Base-by-base conservation (phyloP, 495 filamentous ascomycete species). In the Collariella sp. region DNA sequence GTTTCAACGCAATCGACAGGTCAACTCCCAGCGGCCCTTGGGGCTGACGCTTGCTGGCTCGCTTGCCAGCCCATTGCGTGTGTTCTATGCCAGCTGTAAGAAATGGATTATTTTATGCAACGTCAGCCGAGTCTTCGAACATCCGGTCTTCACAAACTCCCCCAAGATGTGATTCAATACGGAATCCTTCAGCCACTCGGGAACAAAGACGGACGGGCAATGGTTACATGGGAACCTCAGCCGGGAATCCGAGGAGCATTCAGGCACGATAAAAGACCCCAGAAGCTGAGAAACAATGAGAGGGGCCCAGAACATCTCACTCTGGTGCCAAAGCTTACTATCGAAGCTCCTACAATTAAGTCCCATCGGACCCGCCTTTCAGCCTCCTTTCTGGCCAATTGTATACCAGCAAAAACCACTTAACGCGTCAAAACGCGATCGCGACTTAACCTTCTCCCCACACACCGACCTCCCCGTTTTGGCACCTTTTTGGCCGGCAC, bases 391-490 rank as follows among this genome's bases (percentile, higher is more conserved):
- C n/a, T n/a, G n/a, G n/a, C n/a, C 60, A 62, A 56, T 59, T 55
- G 12, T 20, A 15, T 24, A 2, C 10, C 3, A 22, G 23, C 26
- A 48, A 55, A 58, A 45, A 34, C 51, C 26, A 63, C 41, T 63
- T 56, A 59, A 64, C 62, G 62, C 59, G 62, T 57, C 43, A 62
- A 52, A 55, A 59, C 62, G 53, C 59, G 59, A 40, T 52, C 56
- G 56, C 59, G 59, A 48, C 38, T 59, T 36, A 35, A 49, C 26
- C 38, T n/a, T n/a, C 11, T 11, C n/a, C 5, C 22, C 16, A 48
- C 29, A 20, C 43, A 39, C 53, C n/a, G 38, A 31, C 26, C 15
- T n/a, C 16, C 18, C 34, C 22, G 22, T 33, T 34, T 46, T 22
- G 18, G 42, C 19, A 9, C 26, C 26, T 13, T 33, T 43, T 34